Evolutionary conservation across 352 stramenopile species (phyloP).

Genomic region (Globisporangium lucens): DNA sequence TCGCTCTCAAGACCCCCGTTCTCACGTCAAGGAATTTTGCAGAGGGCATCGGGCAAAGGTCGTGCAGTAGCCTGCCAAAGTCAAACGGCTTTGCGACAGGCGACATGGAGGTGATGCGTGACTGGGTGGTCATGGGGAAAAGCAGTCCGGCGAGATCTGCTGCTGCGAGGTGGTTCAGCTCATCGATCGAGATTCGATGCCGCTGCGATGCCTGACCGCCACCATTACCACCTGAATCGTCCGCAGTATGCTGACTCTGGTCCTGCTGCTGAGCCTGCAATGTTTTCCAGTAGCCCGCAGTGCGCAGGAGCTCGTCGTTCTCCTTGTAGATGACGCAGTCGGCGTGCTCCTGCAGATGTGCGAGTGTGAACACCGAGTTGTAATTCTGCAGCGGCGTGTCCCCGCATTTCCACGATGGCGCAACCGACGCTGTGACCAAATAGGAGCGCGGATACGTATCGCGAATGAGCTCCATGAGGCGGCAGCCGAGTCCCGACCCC

Average conservation of each 20-base stretch:
- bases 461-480: slow-evolving; percentile 75
- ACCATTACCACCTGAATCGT: not conserved
- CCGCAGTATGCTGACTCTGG: not conserved
- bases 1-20: not conserved
- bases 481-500: slow-evolving; percentile 75
- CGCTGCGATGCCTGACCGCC: not conserved
- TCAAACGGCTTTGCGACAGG: slow-evolving; percentile 35
- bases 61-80: slow-evolving; percentile 51
- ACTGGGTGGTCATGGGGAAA: slow-evolving; percentile 32
- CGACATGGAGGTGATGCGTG: not conserved
- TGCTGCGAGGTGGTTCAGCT: slow-evolving; percentile 59
- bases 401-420: slow-evolving; percentile 53
- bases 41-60: slow-evolving; percentile 53
- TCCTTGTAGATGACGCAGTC: slow-evolving; percentile 85
- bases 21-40: slow-evolving; percentile 60
- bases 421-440: slow-evolving; percentile 62
- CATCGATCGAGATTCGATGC: slow-evolving; percentile 38
- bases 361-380: slow-evolving; percentile 75
- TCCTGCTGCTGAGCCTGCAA: slow-evolving; percentile 8
- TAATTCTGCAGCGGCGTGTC: slow-evolving; percentile 87
- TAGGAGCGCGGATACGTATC: slow-evolving; percentile 76
- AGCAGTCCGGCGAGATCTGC: slow-evolving; percentile 59
- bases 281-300: slow-evolving; percentile 53
- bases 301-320: slow-evolving; percentile 77
- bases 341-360: slow-evolving; percentile 59